Evolutionary conservation across 192 early-diverging fungal genomes (phyloP).

Genomic region (Paraglomus brasilianum): DNA sequence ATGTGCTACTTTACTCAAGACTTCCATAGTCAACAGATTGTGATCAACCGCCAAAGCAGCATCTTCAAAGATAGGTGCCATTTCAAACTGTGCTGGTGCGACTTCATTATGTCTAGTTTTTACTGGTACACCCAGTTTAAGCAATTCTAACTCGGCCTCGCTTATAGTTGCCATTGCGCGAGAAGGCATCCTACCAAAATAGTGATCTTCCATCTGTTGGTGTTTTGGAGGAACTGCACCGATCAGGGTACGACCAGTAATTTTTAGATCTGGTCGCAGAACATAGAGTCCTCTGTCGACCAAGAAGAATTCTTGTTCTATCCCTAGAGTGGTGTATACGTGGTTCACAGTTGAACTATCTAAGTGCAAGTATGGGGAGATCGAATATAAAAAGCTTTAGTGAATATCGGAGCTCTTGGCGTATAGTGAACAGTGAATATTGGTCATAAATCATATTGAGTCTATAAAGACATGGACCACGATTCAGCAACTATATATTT

Average conservation of each 20-base stretch:
- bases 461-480: too few relatives aligned
- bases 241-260: slow-evolving; percentile 90
- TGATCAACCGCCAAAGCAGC: slow-evolving; percentile 95
- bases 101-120: slow-evolving; percentile 99
- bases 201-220: slow-evolving; percentile 99
- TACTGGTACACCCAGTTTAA: slow-evolving; percentile 92
- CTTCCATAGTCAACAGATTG: slow-evolving; percentile 97
- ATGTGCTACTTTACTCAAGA: slow-evolving; percentile 95
- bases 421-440: too few relatives aligned
- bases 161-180: slow-evolving; percentile 89
- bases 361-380: too few relatives aligned
- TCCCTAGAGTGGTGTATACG: slow-evolving; percentile 91
- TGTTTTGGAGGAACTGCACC: slow-evolving; percentile 94
- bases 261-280: slow-evolving; percentile 95
- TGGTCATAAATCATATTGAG: too few relatives aligned
- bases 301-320: slow-evolving; percentile 99
- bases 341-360: slow-evolving; percentile 64
- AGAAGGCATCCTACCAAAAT: slow-evolving; percentile 96
- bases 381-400: too few relatives aligned
- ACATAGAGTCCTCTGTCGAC: slow-evolving; percentile 94
- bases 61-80: slow-evolving; percentile 98
- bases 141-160: slow-evolving; percentile 93
- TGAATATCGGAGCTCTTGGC: too few relatives aligned
- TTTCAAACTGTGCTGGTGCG: slow-evolving; percentile 96
- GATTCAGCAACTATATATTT: not conserved